Percentiles rank a stretch among this genome's conserved stretches.
Evolutionary conservation across 2,329 filamentous ascomycete species (phyloP).

Genomic region (Tolypocladium paradoxum): DNA sequence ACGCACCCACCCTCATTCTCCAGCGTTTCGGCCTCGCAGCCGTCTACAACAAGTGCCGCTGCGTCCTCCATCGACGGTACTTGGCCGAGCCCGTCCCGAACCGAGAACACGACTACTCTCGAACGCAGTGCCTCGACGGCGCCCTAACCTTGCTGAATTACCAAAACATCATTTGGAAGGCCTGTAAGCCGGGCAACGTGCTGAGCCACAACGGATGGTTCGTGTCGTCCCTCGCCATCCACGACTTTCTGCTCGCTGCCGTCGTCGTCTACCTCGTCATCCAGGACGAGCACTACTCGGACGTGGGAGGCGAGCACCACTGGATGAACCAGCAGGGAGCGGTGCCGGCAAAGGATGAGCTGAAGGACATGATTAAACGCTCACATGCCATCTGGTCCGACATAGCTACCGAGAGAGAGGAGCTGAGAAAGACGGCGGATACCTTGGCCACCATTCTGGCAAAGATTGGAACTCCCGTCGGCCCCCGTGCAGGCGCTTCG

Average conservation of each 20-base stretch:
- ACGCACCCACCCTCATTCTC: conserved; percentile 33
- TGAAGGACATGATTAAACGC: conserved; percentile 28
- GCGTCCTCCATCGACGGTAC: conserved; percentile 44
- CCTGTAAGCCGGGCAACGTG: conserved; percentile 40
- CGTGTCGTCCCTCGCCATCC: conserved; percentile 43
- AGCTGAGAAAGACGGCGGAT: conserved; percentile 34
- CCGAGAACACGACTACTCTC: conserved; percentile 40
- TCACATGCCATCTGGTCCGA: conserved; percentile 34
- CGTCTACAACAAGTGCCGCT: conserved; percentile 43
- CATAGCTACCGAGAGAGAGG: conserved; percentile 23
- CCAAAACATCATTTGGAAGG: conserved; percentile 36
- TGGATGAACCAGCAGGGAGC: conserved; percentile 23
- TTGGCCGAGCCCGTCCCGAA: conserved; percentile 30
- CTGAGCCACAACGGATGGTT: conserved; percentile 45
- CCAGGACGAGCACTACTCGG: conserved; percentile 30
- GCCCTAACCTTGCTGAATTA: conserved; percentile 36
- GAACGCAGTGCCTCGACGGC: conserved; percentile 37
- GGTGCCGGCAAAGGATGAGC: conserved; percentile 24
- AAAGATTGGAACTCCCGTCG: conserved; percentile 23
- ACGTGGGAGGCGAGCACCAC: conserved; percentile 20
- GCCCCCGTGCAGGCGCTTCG: neutral
- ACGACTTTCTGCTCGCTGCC: conserved; percentile 51
- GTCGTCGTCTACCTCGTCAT: conserved; percentile 48
- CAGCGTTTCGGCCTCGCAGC: conserved; percentile 42
- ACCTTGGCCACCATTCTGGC: conserved; percentile 34